Evolutionary conservation across 2,329 filamentous ascomycete genomes (phyloP), one percentile per base, ranked within the genome.

Genomic region (Elsinoe fawcettii): DNA sequence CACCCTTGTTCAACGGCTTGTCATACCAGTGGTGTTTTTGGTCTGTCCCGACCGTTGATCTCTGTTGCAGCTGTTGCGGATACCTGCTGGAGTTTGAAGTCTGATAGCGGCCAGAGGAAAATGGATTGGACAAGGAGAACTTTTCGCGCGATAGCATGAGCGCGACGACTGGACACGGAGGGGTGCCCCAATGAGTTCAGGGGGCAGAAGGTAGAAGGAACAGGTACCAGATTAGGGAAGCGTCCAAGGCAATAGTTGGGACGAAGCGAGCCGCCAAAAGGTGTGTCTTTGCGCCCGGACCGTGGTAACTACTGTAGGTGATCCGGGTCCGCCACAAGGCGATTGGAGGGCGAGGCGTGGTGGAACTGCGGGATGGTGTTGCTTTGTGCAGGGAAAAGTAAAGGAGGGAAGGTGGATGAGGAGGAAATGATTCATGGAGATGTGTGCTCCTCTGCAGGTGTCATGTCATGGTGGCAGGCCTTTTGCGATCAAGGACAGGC

Each of bases 231-330:
- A 56, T 30, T 49, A 56, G 54, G 54, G 54, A 56, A 32, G 41
- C 23, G 54, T 43, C 37, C 37, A 55, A 55, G 37, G 54, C 54
- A 56, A 56, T 56, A 56, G 54, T 56, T 46, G 54, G 41, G 54
- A 56, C 27, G 16, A 46, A 47, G 39, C 54, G 54, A 47, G 54
- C 39, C 54, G 54, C 39, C 49, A 56, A 47, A 25, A 41, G 53
- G 23, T 32, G 53, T 49, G 54, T 49, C 41, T 47, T 49, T 56
- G 54, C 54, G 54, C 54, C 41, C 54, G 54, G 43, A 49, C 54
- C 41, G 54, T 49, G 41, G 49, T 37, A 37, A 12, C 14, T n/a
- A 37, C 9, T 7, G 27, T 9, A 30, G 27, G 9, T 30, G 27
- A 30, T 30, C 27, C 27, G 32, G 18, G 54, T 16, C 39, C 53